Conservation (phyloP, 2,329 filamentous ascomycete genomes). For the Alternaria sp. region DNA sequence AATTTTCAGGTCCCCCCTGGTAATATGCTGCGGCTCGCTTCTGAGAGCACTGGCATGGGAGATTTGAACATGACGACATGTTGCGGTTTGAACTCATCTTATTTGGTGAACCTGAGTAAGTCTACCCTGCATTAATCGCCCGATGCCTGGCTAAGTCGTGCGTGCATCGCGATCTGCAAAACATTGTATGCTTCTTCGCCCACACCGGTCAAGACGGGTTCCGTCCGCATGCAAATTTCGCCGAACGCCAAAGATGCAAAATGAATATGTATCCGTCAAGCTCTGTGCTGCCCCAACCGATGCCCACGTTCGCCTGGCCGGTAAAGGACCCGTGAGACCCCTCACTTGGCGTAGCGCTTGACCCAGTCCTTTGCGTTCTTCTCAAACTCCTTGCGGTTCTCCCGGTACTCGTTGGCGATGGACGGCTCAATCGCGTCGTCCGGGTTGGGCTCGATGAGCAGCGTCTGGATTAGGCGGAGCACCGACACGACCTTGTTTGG, state of each 20-base stretch:
- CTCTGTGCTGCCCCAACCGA: constrained; percentile 6
- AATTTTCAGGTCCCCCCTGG: constrained; percentile 7
- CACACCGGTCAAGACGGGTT: constrained; percentile 14
- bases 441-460: constrained; percentile 82
- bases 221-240: constrained; percentile 35
- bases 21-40: constrained; percentile 18
- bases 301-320: constrained; percentile 7
- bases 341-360: constrained; percentile 70
- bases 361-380: constrained; percentile 79
- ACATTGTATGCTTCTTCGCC: constrained; percentile 21
- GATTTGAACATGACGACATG: constrained; percentile 33
- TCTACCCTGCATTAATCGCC: constrained; percentile 19
- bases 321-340: constrained; percentile 3
- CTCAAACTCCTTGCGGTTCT: constrained; percentile 72
- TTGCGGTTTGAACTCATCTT: constrained; percentile 20
- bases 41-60: constrained; percentile 15
- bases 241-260: constrained; percentile 46
- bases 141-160: constrained; percentile 8
- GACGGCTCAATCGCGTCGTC: constrained; percentile 88
- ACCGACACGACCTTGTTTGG: constrained; percentile 78
- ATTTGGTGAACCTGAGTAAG: constrained; percentile 16
- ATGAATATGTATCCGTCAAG: constrained; percentile 13
- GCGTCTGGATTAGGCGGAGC: constrained; percentile 75
- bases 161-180: constrained; percentile 17
- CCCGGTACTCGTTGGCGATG: constrained; percentile 85